phyloP scores from a whole-genome alignment of 2,329 filamentous ascomycete genomes.

The Pochonia chlamydosporia region DNA sequence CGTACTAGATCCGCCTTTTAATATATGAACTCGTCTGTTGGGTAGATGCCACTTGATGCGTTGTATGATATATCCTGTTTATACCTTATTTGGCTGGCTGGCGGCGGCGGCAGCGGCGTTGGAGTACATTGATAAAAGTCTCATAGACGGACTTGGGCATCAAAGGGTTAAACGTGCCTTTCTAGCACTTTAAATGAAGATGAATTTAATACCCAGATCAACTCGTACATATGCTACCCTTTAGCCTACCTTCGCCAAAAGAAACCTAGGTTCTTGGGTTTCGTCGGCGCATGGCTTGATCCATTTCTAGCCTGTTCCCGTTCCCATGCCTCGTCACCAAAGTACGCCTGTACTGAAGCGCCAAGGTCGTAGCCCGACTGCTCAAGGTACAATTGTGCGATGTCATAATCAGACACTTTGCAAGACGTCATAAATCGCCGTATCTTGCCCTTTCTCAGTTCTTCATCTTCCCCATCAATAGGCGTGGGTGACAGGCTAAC shows the following conservation, averaged over 20 bases:
- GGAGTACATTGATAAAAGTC: conserved; percentile 19
- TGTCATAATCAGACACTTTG: conserved; percentile 71
- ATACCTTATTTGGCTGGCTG: conserved; percentile 21
- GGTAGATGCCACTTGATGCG: conserved; percentile 2
- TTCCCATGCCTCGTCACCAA: conserved; percentile 73
- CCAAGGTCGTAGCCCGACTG: conserved; percentile 63
- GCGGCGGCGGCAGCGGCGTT: conserved; percentile 22
- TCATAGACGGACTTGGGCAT: conserved; percentile 18
- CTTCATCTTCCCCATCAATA: conserved; percentile 69
- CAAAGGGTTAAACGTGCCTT: conserved; percentile 17
- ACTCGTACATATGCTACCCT: not conserved
- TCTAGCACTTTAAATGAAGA: conserved; percentile 6
- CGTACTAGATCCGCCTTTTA: conserved; percentile 55
- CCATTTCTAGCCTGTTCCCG: conserved; percentile 48
- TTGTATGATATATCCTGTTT: conserved; percentile 17
- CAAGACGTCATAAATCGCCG: conserved; percentile 73
- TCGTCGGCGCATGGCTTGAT: conserved; percentile 20
- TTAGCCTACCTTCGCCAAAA: conserved; percentile 24
- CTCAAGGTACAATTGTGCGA: conserved; percentile 70
- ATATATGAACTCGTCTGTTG: conserved; percentile 12
- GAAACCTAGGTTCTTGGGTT: conserved; percentile 22
- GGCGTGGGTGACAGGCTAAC: conserved; percentile 64
- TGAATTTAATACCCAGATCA: conserved; percentile 11
- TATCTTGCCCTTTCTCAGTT: conserved; percentile 62
- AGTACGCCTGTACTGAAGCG: conserved; percentile 56